Base-by-base conservation (phyloP, 2,329 filamentous ascomycete genomes). In the Ilyonectria mors-panacis region DNA sequence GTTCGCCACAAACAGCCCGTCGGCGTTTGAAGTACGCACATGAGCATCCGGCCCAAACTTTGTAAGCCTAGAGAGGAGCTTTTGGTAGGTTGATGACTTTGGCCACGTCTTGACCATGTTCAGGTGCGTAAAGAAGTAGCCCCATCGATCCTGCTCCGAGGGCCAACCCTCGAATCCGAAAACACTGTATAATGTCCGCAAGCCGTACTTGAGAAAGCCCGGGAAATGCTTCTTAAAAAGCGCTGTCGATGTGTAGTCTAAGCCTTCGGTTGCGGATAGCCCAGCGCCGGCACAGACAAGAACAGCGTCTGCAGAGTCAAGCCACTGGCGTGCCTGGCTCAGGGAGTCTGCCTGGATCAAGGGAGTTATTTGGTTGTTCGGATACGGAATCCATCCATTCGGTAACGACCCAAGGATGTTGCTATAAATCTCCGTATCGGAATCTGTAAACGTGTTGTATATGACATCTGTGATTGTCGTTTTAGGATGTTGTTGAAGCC, bases 121-220 rank as follows among this genome's bases (percentile, higher is more conserved):
- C 1, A 75, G 2, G 10, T 75, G 73, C 0, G 71, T 75, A 4
- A 75, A 75, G 62, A 47, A 75, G 23, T 75, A 75, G 0, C 73
- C 73, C 73, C 73, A 75, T 4, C 70, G 65, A 35, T 75, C 58
- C 28, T 70, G 63, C n/a, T 75, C 73, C 0, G 73, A 68, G 3
- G 72, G 62, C 73, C 73, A 75, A 0, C 10, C 55, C 0, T 56
- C 45, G 1, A 68, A 75, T 0, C 73, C 73, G 53, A 75, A 74
- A 0, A 74, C 70, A 1, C 72, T 74, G 2, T 75, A 75, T 0
- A 75, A 10, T 0, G 70, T 74, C 0, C 62, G 64, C 0, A 75
- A n/a, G 0, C 73, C 73, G 1, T 68, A 59, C 1, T 69, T 68
- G 2, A 74, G 55, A 3, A 73, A 73, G 0, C 67, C 73, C 0